Conservation (phyloP, 2,329 filamentous ascomycete species). For the Domatiomyces globalis region DNA sequence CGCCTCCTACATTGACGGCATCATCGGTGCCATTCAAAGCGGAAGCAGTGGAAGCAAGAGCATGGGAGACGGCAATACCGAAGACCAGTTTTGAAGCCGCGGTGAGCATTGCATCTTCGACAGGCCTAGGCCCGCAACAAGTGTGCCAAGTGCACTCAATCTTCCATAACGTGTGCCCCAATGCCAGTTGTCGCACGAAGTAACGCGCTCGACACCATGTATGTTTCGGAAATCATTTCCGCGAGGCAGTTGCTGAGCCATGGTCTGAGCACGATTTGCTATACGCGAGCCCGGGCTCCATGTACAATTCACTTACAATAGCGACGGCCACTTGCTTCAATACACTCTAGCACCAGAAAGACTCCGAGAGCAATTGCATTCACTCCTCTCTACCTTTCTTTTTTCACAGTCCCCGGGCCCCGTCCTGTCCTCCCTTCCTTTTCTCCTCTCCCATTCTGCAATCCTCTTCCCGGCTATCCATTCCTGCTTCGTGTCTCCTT, state of each 20-base stretch:
- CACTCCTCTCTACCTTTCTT: background rate
- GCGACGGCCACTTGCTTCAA: background rate
- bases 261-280: background rate
- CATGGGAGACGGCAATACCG: conserved; percentile 91
- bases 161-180: too few species aligned
- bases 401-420: too few species aligned
- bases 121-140: background rate
- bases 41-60: conserved; percentile 79
- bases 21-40: conserved; percentile 78
- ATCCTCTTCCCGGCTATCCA: background rate
- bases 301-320: background rate
- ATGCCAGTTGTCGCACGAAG: background rate
- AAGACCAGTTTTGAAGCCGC: conserved; percentile 31
- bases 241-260: background rate
- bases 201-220: background rate
- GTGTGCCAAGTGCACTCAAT: background rate
- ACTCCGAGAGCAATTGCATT: background rate
- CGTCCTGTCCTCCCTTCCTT: background rate
- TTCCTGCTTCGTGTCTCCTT: background rate
- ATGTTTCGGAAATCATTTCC: background rate
- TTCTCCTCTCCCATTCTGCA: background rate
- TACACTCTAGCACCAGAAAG: background rate
- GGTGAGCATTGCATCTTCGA: background rate
- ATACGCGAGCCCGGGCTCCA: background rate
- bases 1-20: conserved; percentile 68